Percentiles rank a stretch among this genome's conserved stretches.
These are phyloP conservation scores for Cyberlindnera saturnus DNA, from an alignment of 805 yeast genomes.

Conservation along the genomic window DNA sequence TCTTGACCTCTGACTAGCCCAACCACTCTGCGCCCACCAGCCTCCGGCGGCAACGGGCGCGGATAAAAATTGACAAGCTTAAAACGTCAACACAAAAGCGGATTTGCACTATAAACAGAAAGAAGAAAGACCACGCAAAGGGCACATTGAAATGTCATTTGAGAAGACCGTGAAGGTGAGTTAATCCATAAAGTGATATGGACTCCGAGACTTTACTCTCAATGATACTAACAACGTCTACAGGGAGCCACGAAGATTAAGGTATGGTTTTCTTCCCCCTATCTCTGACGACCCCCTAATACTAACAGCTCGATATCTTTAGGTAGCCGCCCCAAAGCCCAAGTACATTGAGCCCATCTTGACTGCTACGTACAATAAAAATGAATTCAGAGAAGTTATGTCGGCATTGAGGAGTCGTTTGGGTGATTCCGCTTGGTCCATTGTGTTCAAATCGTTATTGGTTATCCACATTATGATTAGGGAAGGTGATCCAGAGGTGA, in stretches of 20 bases:
- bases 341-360: conserved; percentile 93
- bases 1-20: no score
- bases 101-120: no score
- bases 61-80: no score
- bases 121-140: neutral
- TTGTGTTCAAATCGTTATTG: conserved; percentile 78
- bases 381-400: conserved; percentile 64
- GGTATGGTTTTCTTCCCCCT: conserved; percentile 15
- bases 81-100: no score
- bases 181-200: neutral
- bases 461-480: conserved; percentile 88
- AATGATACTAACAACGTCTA: conserved; percentile 1
- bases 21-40: no score
- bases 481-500: conserved; percentile 80
- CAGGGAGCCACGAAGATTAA: conserved; percentile 67
- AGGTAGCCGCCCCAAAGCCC: conserved; percentile 95
- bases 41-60: no score
- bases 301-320: conserved; percentile 10
- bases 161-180: conserved; percentile 66
- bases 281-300: neutral
- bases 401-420: conserved; percentile 54
- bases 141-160: conserved; percentile 42
- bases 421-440: conserved; percentile 83
- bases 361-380: conserved; percentile 32
- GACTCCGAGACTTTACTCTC: no score